phyloP scores from a whole-genome alignment of 164 flowering plant genomes.

The Stephania yunnanensis region DNA sequence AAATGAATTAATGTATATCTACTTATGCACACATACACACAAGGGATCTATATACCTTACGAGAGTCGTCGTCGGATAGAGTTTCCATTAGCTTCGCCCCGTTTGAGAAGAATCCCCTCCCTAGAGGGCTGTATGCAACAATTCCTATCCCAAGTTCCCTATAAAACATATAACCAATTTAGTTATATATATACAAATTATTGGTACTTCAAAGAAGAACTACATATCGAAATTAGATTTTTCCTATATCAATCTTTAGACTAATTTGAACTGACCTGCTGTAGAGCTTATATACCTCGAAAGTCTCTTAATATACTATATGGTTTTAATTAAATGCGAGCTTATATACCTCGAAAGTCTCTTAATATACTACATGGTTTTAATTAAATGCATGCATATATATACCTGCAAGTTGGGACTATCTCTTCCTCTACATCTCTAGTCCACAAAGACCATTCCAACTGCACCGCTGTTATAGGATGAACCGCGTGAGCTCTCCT shows the following conservation, averaged over 20 bases:
- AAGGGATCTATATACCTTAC: neutral
- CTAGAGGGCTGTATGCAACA: slow-evolving; percentile 37
- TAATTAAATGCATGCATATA: neutral
- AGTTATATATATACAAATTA: no score
- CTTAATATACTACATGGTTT: no score
- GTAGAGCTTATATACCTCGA: slow-evolving; percentile 15
- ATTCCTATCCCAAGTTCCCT: slow-evolving; percentile 42
- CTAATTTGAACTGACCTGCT: no score
- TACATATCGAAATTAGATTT: no score
- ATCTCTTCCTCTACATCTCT: slow-evolving; percentile 33
- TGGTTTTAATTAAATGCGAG: no score
- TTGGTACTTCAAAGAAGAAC: neutral
- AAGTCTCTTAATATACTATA: no score
- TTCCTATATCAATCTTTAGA: no score
- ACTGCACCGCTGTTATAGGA: slow-evolving; percentile 55
- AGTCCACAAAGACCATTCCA: slow-evolving; percentile 55
- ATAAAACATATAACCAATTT: neutral
- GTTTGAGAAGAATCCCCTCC: slow-evolving; percentile 24
- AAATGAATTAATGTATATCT: neutral
- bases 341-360: slow-evolving; percentile 15
- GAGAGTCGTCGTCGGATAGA: slow-evolving; percentile 4
- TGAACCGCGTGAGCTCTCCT: slow-evolving; percentile 62
- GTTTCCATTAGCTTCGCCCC: slow-evolving; percentile 15
- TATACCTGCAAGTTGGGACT: slow-evolving; percentile 34
- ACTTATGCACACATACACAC: no score